A percentile compares a stretch with the other conserved stretches of the same genome.
Conservation (phyloP, 306 rosid species). For the Neltuma alba region DNA sequence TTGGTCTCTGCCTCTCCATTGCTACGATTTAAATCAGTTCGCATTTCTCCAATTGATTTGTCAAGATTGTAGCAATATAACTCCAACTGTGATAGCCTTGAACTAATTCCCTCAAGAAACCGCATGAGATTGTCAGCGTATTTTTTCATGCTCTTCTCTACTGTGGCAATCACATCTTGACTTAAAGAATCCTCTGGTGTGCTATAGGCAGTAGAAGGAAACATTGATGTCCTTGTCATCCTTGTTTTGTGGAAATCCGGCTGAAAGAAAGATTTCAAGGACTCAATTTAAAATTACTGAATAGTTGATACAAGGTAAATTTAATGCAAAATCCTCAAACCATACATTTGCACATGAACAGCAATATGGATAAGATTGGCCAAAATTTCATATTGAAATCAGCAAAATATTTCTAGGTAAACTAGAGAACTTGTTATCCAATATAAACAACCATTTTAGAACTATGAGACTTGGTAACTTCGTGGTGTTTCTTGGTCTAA, state of each 20-base stretch:
- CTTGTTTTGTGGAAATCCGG: slow-evolving; percentile 86
- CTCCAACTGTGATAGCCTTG: slow-evolving; percentile 92
- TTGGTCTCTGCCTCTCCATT: slow-evolving; percentile 79
- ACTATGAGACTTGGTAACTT: not conserved
- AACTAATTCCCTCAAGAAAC: slow-evolving; percentile 96
- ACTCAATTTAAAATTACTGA: slow-evolving; percentile 1
- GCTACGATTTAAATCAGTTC: slow-evolving; percentile 73
- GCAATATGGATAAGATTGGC: slow-evolving; percentile 7
- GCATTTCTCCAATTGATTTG: slow-evolving; percentile 97
- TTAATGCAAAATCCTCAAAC: not conserved
- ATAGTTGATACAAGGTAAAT: slow-evolving; percentile 3
- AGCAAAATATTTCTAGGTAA: not conserved
- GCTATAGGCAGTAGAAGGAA: slow-evolving; percentile 65
- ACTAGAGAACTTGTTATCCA: slow-evolving; percentile 3
- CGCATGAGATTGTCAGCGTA: slow-evolving; percentile 90
- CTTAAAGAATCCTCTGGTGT: slow-evolving; percentile 76
- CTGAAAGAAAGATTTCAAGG: not conserved
- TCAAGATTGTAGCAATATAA: slow-evolving; percentile 96
- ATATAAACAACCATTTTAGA: not conserved
- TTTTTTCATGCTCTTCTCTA: slow-evolving; percentile 93
- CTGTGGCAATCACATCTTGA: slow-evolving; percentile 80
- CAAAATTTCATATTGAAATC: not conserved
- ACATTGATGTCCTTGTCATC: slow-evolving; percentile 62
- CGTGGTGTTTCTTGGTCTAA: not conserved
- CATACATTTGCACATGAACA: not conserved